Evolutionary conservation across 163 green algal species (phyloP).

Genomic region (Scenedesmus sp.): DNA sequence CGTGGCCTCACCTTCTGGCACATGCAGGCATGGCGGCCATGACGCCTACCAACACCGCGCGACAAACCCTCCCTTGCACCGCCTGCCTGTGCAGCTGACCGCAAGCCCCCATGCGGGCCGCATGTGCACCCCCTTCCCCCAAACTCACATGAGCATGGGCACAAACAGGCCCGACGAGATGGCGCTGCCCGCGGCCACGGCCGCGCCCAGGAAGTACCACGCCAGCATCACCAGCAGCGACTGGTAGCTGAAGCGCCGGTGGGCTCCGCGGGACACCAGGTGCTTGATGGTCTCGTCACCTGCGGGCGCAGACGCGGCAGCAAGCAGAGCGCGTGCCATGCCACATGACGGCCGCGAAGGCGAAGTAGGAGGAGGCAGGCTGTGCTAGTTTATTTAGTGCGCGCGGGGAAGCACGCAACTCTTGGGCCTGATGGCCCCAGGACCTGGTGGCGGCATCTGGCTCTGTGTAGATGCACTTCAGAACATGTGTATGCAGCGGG

Average conservation of each 20-base stretch:
- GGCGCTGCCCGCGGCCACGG: constrained; percentile 77
- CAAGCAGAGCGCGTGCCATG: background rate
- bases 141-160: constrained; percentile 86
- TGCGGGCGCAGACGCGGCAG: constrained; percentile 32
- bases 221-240: constrained; percentile 82
- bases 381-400: too few relatives aligned
- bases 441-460: too few relatives aligned
- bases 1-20: background rate
- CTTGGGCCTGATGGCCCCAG: too few relatives aligned
- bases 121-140: too few relatives aligned
- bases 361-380: too few relatives aligned
- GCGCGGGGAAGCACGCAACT: too few relatives aligned
- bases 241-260: constrained; percentile 89
- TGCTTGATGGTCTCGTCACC: constrained; percentile 90
- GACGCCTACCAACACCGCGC: background rate
- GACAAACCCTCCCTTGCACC: too few relatives aligned
- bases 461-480: too few relatives aligned
- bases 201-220: constrained; percentile 81
- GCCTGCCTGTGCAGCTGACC: background rate
- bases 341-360: too few relatives aligned
- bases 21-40: background rate
- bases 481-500: too few relatives aligned
- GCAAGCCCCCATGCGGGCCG: too few relatives aligned
- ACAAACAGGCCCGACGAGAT: constrained; percentile 90
- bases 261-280: constrained; percentile 86